phyloP scores from a whole-genome alignment of 2,329 filamentous ascomycete genomes.

The Fusarium tupiense region DNA sequence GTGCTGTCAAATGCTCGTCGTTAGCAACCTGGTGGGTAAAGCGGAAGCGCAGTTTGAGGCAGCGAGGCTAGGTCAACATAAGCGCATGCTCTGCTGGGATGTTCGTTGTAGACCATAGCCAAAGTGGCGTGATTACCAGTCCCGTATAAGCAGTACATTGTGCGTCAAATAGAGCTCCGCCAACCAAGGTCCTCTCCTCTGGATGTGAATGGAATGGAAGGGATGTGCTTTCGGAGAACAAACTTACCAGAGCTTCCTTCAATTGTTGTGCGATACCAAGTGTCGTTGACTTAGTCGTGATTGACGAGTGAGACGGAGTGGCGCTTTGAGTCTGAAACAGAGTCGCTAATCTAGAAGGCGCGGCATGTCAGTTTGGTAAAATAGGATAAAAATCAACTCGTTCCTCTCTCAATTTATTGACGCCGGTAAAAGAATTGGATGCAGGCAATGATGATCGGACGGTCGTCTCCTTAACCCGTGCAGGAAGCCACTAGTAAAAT shows the following conservation, averaged over 20 bases:
- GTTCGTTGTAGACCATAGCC: conserved; percentile 28
- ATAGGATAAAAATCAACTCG: conserved; percentile 13
- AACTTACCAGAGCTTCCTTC: conserved; percentile 32
- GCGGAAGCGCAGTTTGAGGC: conserved; percentile 5
- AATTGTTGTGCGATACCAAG: neutral
- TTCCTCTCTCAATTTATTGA: conserved; percentile 15
- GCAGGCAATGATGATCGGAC: conserved; percentile 9
- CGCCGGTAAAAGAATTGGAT: neutral
- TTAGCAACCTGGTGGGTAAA: conserved; percentile 30
- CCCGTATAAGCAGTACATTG: conserved; percentile 29
- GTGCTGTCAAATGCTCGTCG: conserved; percentile 18
- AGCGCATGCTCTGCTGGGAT: conserved; percentile 33
- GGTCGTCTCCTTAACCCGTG: conserved; percentile 9
- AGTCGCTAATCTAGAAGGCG: conserved; percentile 15
- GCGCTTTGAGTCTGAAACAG: neutral
- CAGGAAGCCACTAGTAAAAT: conserved; percentile 19
- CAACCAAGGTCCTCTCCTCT: neutral
- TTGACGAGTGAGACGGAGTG: neutral
- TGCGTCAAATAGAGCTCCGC: conserved; percentile 18
- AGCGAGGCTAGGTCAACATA: neutral
- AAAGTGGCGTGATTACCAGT: conserved; percentile 41
- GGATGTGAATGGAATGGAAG: conserved; percentile 24
- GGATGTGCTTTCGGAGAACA: conserved; percentile 25
- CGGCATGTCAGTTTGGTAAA: conserved; percentile 26
- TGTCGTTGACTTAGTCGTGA: conserved; percentile 23